Conservation (phyloP, 441 rosid genomes). For the Brassica balearica region DNA sequence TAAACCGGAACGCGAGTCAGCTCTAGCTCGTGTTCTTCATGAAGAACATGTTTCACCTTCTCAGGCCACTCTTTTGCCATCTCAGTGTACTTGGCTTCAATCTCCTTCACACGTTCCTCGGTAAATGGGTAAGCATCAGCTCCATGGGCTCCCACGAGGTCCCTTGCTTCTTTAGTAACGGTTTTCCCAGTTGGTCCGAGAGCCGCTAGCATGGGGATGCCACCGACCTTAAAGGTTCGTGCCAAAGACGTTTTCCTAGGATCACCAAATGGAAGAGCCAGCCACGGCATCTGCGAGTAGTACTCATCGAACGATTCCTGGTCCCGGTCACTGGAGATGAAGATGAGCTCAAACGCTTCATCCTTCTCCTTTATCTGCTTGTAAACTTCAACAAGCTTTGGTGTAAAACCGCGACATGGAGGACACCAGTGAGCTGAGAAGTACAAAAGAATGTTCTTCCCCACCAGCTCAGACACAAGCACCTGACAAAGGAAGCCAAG, state of each 20-base stretch:
- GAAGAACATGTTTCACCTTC: slow-evolving; percentile 63
- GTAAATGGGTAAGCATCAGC: slow-evolving; percentile 83
- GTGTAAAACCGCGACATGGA: slow-evolving; percentile 78
- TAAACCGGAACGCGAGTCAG: slow-evolving; percentile 47
- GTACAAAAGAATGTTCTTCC: slow-evolving; percentile 74
- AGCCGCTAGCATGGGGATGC: slow-evolving; percentile 69
- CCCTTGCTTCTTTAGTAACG: slow-evolving; percentile 62
- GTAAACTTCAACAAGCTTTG: slow-evolving; percentile 66
- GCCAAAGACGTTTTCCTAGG: slow-evolving; percentile 62
- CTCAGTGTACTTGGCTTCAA: slow-evolving; percentile 52
- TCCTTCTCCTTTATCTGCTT: slow-evolving; percentile 64
- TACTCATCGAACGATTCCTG: slow-evolving; percentile 63
- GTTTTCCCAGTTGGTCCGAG: slow-evolving; percentile 73
- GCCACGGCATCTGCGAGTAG: slow-evolving; percentile 77
- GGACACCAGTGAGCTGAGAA: slow-evolving; percentile 92
- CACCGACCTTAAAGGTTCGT: slow-evolving; percentile 65
- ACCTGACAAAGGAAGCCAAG: slow-evolving; percentile 49
- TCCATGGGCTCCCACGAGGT: slow-evolving; percentile 55
- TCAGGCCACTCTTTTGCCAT: slow-evolving; percentile 75
- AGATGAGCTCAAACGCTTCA: slow-evolving; percentile 68
- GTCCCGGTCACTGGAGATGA: slow-evolving; percentile 77
- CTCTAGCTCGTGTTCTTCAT: slow-evolving; percentile 67
- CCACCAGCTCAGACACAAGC: slow-evolving; percentile 64
- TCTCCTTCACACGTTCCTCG: slow-evolving; percentile 56
- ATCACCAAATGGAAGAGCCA: slow-evolving; percentile 82